These are phyloP conservation scores for Magnusiomyces sp. DNA, from an alignment of 1,139 yeast genomes.

Conservation along the genomic window DNA sequence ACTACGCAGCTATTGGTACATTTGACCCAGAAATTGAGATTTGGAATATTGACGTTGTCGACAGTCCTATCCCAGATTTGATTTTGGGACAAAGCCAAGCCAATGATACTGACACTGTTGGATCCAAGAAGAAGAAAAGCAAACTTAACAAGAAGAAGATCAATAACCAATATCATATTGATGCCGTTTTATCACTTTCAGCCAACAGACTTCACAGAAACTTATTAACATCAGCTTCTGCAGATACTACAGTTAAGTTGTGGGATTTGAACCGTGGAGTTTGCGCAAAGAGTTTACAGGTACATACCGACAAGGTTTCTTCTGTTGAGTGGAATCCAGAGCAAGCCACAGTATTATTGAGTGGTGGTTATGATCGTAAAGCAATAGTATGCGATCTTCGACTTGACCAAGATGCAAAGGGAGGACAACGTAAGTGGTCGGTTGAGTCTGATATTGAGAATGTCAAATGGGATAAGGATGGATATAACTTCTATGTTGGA, in stretches of 20 bases:
- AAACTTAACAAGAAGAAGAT: conserved; percentile 44
- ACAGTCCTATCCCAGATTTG: conserved; percentile 90
- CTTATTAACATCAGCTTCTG: conserved; percentile 87
- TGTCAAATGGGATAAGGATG: conserved; percentile 57
- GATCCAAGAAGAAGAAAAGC: conserved; percentile 40
- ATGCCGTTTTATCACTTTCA: conserved; percentile 81
- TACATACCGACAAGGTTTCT: conserved; percentile 76
- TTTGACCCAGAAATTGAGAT: conserved; percentile 96
- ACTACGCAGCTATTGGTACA: conserved; percentile 93
- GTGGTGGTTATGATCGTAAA: conserved; percentile 88
- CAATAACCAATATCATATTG: conserved; percentile 77
- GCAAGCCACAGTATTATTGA: conserved; percentile 70
- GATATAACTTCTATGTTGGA: conserved; percentile 72
- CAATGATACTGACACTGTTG: conserved; percentile 39
- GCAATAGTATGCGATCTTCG: conserved; percentile 81
- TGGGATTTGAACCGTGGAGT: conserved; percentile 80
- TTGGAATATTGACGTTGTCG: conserved; percentile 90
- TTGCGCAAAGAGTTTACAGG: conserved; percentile 47
- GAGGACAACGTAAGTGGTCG: conserved; percentile 57
- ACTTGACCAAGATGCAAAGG: conserved; percentile 47
- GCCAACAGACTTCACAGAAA: conserved; percentile 78
- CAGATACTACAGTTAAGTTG: conserved; percentile 86
- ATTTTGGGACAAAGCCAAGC: conserved; percentile 74
- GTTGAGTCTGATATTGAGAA: conserved; percentile 76
- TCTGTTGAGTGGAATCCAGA: conserved; percentile 76